A percentile compares a stretch with the other conserved stretches of the same genome.
phyloP scores from a whole-genome alignment of 495 filamentous ascomycete species.

The Penicillium salamii region DNA sequence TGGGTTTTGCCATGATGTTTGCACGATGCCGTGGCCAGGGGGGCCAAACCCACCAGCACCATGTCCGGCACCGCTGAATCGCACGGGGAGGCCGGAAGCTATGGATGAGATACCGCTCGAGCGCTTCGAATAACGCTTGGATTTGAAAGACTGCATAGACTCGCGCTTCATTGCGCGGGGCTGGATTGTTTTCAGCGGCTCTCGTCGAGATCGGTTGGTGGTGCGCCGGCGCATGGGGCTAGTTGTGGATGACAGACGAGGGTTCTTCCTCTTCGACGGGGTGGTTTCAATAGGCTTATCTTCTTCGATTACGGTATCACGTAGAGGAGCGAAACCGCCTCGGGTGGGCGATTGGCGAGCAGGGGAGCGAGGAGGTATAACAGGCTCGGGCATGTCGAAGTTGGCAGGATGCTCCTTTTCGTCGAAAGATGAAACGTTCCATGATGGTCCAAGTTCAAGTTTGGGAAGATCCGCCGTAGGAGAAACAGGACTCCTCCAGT shows the following conservation, averaged over 20 bases:
- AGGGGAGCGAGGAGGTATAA: constrained; percentile 28
- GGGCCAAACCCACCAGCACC: constrained; percentile 49
- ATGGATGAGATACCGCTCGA: constrained; percentile 44
- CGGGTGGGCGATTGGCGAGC: constrained; percentile 24
- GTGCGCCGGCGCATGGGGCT: constrained; percentile 33
- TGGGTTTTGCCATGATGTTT: constrained; percentile 49
- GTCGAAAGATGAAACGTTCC: constrained; percentile 30
- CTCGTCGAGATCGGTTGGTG: constrained; percentile 33
- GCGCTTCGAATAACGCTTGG: constrained; percentile 41
- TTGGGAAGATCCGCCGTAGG: constrained; percentile 33
- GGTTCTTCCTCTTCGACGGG: constrained; percentile 23
- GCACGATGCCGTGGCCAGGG: constrained; percentile 41
- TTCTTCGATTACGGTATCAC: constrained; percentile 23
- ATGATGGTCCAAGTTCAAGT: constrained; percentile 37
- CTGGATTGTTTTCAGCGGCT: constrained; percentile 40
- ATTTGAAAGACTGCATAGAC: constrained; percentile 39
- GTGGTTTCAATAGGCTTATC: constrained; percentile 19
- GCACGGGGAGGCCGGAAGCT: constrained; percentile 36
- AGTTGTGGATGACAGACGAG: constrained; percentile 31
- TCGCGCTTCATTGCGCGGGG: constrained; percentile 43
- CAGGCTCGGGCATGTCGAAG: constrained; percentile 17
- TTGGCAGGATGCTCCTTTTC: constrained; percentile 18
- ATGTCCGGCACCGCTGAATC: constrained; percentile 47
- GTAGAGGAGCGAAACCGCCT: constrained; percentile 27
- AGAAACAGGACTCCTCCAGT: constrained; percentile 23